These are phyloP conservation scores for Cephaloascus fragrans DNA, from an alignment of 805 yeast species.

Conservation along the genomic window DNA sequence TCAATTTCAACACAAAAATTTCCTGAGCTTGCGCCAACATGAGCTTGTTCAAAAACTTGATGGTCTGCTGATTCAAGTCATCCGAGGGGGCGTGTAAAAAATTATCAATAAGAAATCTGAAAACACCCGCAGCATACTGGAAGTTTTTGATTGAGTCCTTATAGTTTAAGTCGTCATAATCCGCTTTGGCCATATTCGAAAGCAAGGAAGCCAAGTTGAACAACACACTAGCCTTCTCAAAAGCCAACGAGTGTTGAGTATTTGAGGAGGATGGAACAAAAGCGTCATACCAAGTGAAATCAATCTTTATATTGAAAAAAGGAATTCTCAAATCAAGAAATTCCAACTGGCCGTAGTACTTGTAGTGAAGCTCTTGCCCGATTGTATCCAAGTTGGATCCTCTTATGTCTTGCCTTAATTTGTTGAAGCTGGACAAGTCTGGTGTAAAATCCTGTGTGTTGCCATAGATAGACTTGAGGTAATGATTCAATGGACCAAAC, in stretches of 20 bases:
- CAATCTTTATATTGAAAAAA: slow-evolving; percentile 42
- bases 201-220: slow-evolving; percentile 68
- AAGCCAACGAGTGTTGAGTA: slow-evolving; percentile 74
- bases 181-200: slow-evolving; percentile 36
- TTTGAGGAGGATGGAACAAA: slow-evolving; percentile 35
- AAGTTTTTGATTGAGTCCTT: slow-evolving; percentile 53
- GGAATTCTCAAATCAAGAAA: slow-evolving; percentile 72
- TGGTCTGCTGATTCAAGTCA: slow-evolving; percentile 64
- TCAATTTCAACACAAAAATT: slow-evolving; percentile 54
- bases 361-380: slow-evolving; percentile 47
- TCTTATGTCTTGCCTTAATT: slow-evolving; percentile 48
- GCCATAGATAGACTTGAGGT: slow-evolving; percentile 57
- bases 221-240: slow-evolving; percentile 79
- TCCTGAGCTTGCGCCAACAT: slow-evolving; percentile 89
- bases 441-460: slow-evolving; percentile 41
- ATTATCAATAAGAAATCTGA: slow-evolving; percentile 61
- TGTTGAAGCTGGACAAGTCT: slow-evolving; percentile 46
- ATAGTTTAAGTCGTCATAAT: slow-evolving; percentile 29
- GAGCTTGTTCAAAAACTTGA: slow-evolving; percentile 50
- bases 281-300: slow-evolving; percentile 78
- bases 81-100: slow-evolving; percentile 83
- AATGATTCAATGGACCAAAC: slow-evolving; percentile 48
- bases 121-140: slow-evolving; percentile 75
- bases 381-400: slow-evolving; percentile 33
- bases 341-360: slow-evolving; percentile 77